Evolutionary conservation across 495 filamentous ascomycete species (phyloP), one percentile per base, ranked within the genome.

Genomic region (Neurospora sp.): DNA sequence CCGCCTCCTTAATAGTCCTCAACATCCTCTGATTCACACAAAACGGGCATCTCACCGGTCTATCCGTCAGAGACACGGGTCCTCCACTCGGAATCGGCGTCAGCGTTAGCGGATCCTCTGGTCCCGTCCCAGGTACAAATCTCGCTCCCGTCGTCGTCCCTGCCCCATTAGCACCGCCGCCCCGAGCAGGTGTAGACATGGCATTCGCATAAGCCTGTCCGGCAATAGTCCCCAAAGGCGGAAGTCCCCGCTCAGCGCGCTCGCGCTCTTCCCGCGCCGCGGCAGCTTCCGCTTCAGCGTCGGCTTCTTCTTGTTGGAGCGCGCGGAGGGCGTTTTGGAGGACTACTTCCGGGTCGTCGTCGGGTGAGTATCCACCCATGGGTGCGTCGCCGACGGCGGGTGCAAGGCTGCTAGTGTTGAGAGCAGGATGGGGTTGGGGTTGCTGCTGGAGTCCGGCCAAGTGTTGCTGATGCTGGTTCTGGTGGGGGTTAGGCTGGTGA

Each of bases 21-120:
- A 89, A 85, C 86, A 87, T 86, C 9, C 86, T 81, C 79, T 86
- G 85, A 74, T 89, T 89, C 31, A 88, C 80, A 73, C 87, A 89
- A 75, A 86, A 89, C 6, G 87, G 87, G 70, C 87, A 89, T 35
- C 86, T 81, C 0, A 89, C 77, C n/a, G 86, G 85, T 39, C 82
- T 79, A 23, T 89, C 86, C 4, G 80, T 80, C 16, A 79, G 78
- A 8, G 83, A 79, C n/a, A 84, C 79, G 23, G 86, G 81, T 27
- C 72, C 77, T n/a, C 79, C 81, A 70, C 82, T 83, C 4, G 84
- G 79, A 75, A 87, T 87, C 18, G 85, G 85, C n/a, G 85, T 87
- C 38, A 87, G 75, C n/a, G 79, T 83, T 39, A 87, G 5, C 54
- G 54, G 77, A 2, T 31, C 31, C 31, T 31, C 31, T 31, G 27